Base-by-base conservation (phyloP, 2,329 filamentous ascomycete genomes). In the Claviceps pazoutovae region DNA sequence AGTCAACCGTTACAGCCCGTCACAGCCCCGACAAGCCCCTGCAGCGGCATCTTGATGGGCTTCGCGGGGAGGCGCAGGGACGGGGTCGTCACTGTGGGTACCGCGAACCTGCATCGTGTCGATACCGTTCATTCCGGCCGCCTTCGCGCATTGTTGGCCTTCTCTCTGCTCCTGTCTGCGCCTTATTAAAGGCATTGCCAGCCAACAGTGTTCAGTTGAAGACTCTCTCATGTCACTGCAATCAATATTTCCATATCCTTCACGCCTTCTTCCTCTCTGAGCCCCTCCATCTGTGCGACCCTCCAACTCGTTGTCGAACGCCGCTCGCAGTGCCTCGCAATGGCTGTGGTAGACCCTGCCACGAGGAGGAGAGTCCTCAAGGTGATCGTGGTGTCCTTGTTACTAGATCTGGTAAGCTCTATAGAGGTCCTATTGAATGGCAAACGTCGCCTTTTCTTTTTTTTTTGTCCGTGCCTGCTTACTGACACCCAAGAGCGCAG, bases 371-470 rank as follows among this genome's bases (percentile, higher is more conserved):
- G 76, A 71, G 89, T 96, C 57, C 74, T 97, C 56, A 83, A 78
- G 61, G 88, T 97, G 60, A 80, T 97, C 56, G 90, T 95, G 68
- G 75, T 93, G 56, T 96, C 91, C 51, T 75, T 97, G 42, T 76
- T 97, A 16, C 76, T 97, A 13, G 91, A 97, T 67, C 70, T 97
- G 69, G 91, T 96, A 78, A 36, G 39, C 42, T 21, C 11, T 13
- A 42, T 5, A 17, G 16, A 17, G 38, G 17, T 11, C 3, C 14
- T 11, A 4, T 41, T 41, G n/a, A 9, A 19, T 11, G n/a, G 38
- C 5, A n/a, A 17, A 17, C n/a, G 17, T n/a, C 7, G 38, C n/a
- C 16, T 9, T 41, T 17, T 41, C 38, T 19, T 41, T 7, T 19
- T 19, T 23, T 8, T 16, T 11, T 14, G 23, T 6, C 13, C 7